These are phyloP conservation scores for Aspergillus amoenus DNA, from an alignment of 2,329 filamentous ascomycete genomes.

Conservation along the genomic window DNA sequence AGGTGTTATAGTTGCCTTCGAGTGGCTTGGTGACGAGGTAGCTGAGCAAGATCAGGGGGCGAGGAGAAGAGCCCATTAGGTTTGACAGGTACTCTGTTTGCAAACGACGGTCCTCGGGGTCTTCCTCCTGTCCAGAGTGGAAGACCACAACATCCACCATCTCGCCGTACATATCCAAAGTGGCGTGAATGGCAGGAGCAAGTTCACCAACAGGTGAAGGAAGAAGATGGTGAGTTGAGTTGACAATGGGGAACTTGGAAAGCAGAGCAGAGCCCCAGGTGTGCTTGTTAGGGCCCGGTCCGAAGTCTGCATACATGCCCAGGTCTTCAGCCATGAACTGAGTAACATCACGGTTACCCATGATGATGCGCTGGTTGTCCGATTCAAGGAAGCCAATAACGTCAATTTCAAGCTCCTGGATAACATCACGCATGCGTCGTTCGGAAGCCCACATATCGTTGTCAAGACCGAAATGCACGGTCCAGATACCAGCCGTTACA, in stretches of 20 bases:
- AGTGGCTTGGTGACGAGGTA: constrained; percentile 91
- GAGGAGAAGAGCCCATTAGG: constrained; percentile 78
- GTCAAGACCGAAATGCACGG: constrained; percentile 94
- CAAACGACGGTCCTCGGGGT: constrained; percentile 82
- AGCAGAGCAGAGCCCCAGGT: constrained; percentile 93
- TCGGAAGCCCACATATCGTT: constrained; percentile 99
- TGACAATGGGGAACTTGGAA: constrained; percentile 96
- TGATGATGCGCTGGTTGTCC: constrained; percentile 95
- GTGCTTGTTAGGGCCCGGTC: constrained; percentile 97
- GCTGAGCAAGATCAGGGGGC: constrained; percentile 80
- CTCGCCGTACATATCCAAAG: constrained; percentile 86
- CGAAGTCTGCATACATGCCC: constrained; percentile 98
- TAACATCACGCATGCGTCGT: constrained; percentile 84
- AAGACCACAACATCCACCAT: constrained; percentile 94
- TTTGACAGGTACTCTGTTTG: constrained; percentile 84
- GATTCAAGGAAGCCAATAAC: constrained; percentile 92
- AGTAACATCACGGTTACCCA: constrained; percentile 96
- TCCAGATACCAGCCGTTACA: constrained; percentile 96
- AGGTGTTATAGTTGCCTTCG: constrained; percentile 95
- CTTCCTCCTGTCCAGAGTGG: constrained; percentile 97
- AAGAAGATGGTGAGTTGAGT: constrained; percentile 92
- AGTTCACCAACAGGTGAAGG: constrained; percentile 93
- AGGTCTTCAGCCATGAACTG: constrained; percentile 94
- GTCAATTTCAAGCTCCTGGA: constrained; percentile 94
- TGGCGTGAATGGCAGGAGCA: constrained; percentile 95